Evolutionary conservation across 768 basidiomycete species (phyloP), one percentile per base, ranked within the genome.

Genomic region (Suillus discolor): DNA sequence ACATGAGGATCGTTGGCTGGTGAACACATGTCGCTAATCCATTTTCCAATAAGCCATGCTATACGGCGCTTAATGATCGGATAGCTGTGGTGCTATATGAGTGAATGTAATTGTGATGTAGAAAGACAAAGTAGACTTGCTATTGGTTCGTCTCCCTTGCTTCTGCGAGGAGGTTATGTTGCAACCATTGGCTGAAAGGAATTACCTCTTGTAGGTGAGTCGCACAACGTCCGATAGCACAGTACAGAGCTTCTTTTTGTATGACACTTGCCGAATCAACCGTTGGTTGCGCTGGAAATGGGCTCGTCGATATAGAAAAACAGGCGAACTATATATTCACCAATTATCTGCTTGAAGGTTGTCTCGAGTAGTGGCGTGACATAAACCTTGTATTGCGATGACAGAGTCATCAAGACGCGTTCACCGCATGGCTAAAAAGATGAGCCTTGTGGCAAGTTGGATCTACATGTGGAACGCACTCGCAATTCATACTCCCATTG

Each of bases 401-500:
- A 84, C 23, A 97, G 76, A 23, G 91, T 89, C 81, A 95, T 87
- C 28, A 98, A 81, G 31, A 98, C 92, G n/a, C 95, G 85, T 78
- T 98, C 96, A 57, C 92, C 93, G 72, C 96, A 97, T 1, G 96
- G 90, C 97, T 98, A 66, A 12, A 44, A 23, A 49, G 20, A 18
- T 61, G 71, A 34, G 66, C 25, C 47, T 54, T 49, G 2, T 16
- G 15, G 62, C 6, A n/a, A 36, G 31, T 2, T 45, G 42, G 23
- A 66, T 28, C 65, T 64, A 49, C 53, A n/a, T 39, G 54, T 2
- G 66, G 42, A 42, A 77, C 89, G 36, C 71, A 97, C 96, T 68
- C 97, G 84, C 66, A 97, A 87, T 71, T 97, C 94, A 71, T 86
- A 98, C 71, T 96, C 91, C 96, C 96, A 98, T 65, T 92, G 88